Percentiles rank a stretch among this genome's conserved stretches.
These are phyloP conservation scores for Ogataea hybrid DNA, from an alignment of 1,139 yeast species.

Conservation along the genomic window DNA sequence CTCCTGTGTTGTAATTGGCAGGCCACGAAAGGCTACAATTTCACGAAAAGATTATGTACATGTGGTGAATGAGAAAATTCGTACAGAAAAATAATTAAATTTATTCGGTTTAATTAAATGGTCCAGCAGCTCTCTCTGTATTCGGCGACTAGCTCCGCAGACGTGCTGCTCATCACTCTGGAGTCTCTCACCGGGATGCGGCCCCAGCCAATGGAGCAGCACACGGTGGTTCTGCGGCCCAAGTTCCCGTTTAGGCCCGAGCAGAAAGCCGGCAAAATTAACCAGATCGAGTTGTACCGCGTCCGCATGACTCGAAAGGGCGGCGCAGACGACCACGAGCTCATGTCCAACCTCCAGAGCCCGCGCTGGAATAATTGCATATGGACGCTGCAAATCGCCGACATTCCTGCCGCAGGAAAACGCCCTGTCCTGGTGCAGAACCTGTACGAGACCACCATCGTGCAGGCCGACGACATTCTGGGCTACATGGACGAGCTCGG, in stretches of 20 bases:
- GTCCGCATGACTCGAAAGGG: constrained; percentile 31
- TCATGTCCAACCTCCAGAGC: constrained; percentile 11
- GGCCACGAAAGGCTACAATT: neutral
- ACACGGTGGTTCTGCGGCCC: constrained; percentile 32
- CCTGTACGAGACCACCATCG: constrained; percentile 62
- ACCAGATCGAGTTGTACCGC: constrained; percentile 34
- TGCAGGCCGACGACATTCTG: constrained; percentile 32
- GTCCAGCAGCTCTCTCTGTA: constrained; percentile 34
- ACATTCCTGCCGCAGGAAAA: constrained; percentile 87
- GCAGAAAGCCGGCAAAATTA: constrained; percentile 30
- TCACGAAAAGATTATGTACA: constrained; percentile 1
- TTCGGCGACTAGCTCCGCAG: constrained; percentile 21
- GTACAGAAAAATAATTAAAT: neutral
- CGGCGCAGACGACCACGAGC: constrained; percentile 23
- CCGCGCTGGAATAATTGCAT: constrained; percentile 26
- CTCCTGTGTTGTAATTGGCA: constrained; percentile 17
- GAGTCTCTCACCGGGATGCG: constrained; percentile 33
- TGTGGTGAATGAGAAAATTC: neutral
- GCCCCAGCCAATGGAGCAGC: constrained; percentile 27
- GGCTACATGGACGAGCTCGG: constrained; percentile 62
- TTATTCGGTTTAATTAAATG: constrained; percentile 16
- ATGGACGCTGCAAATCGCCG: constrained; percentile 73
- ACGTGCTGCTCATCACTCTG: constrained; percentile 26
- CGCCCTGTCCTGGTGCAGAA: constrained; percentile 66
- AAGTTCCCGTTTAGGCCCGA: constrained; percentile 34